These are phyloP conservation scores for Leavenworthia alabamica DNA, from an alignment of 345 rosid genomes.

Conservation along the genomic window DNA sequence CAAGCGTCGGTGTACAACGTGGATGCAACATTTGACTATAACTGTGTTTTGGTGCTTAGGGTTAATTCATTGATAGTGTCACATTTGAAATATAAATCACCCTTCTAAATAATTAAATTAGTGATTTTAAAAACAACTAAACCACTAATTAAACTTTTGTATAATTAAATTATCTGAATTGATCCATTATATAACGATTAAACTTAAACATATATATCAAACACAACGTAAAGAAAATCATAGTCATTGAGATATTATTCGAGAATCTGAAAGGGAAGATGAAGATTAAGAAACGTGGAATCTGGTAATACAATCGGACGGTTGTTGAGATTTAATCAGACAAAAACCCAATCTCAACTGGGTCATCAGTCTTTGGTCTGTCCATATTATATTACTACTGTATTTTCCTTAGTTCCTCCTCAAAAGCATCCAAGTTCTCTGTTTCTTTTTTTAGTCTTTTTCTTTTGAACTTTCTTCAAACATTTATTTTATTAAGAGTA, in stretches of 20 bases:
- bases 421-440: conserved; percentile 24
- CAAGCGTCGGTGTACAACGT: too few relatives aligned
- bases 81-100: too few relatives aligned
- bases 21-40: too few relatives aligned
- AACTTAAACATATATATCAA: neutral
- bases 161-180: neutral
- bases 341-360: conserved; percentile 7
- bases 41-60: too few relatives aligned
- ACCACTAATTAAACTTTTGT: neutral
- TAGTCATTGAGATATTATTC: conserved; percentile 18
- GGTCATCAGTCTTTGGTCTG: conserved; percentile 15
- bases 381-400: neutral
- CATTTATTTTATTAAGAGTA: neutral
- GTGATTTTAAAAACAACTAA: too few relatives aligned
- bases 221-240: conserved; percentile 1
- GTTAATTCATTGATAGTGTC: too few relatives aligned
- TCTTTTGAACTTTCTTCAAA: conserved; percentile 1
- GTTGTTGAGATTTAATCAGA: conserved; percentile 11
- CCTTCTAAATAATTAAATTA: too few relatives aligned
- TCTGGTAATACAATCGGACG: conserved; percentile 12
- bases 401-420: neutral
- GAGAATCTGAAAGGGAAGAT: neutral
- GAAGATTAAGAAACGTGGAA: conserved; percentile 23
- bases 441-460: conserved; percentile 14
- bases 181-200: neutral